Evolutionary conservation across 345 rosid genomes (phyloP), one percentile per base, ranked within the genome.

Genomic region (Lumnitzera racemosa): DNA sequence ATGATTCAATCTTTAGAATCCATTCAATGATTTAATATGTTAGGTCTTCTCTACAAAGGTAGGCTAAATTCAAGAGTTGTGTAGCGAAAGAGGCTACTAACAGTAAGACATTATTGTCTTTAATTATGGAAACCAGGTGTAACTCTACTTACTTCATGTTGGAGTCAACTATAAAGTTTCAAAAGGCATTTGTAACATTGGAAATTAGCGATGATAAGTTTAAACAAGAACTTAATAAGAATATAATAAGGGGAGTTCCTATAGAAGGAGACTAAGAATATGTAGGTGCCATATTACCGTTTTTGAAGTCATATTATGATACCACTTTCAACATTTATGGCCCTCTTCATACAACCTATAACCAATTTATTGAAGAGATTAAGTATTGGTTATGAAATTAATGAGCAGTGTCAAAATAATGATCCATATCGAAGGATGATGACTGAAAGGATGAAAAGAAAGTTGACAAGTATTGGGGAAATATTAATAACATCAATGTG

Each of bases 81-180:
- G 12, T 25, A 2, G 46, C 47, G 12, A 0, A 15, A 63, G 67
- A 63, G 0, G 54, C 36, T 51, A 7, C 52, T 3, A 12, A 13
- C 10, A 51, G 1, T 1, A 62, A 41, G 3, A 25, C 3, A 24
- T 15, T 15, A 15, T 0, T 55, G 8, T 46, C 47, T 25, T 63
- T 63, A n/a, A 59, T 53, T 63, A 52, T 54, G 12, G 47, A 63
- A 24, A 63, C 46, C 10, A 11, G 31, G 6, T 63, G 67, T 60
- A 63, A 13, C 24, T 63, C 53, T 0, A 53, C 46, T 4, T 63
- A 54, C 10, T 29, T 63, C 53, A 55, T 55, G 53, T 27, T 55
- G 53, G 59, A 63, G 6, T 36, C 29, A 0, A 52, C 67, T 24
- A 24, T 58, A 10, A 49, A 50, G 29, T 49, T 47, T 43, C 24